Conservation (phyloP, 805 yeast genomes). For the Monosporozyma yasuniensis region DNA sequence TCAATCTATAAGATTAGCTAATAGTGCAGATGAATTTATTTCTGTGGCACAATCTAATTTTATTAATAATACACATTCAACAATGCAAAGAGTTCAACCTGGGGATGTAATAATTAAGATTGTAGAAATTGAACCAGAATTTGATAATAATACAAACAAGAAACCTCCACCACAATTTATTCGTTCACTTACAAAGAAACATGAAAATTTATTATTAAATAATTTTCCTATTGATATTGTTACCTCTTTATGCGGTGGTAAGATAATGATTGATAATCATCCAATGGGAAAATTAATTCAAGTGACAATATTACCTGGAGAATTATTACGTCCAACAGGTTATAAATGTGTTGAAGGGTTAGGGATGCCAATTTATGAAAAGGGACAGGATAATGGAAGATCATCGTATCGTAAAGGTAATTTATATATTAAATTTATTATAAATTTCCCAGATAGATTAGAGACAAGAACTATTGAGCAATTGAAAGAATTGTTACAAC, state of each 20-base stretch:
- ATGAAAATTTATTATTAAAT: slow-evolving; percentile 37
- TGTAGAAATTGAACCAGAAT: slow-evolving; percentile 20
- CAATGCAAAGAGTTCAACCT: slow-evolving; percentile 35
- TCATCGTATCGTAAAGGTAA: slow-evolving; percentile 36
- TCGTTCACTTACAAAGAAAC: slow-evolving; percentile 29
- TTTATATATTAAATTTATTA: slow-evolving; percentile 48
- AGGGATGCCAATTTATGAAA: slow-evolving; percentile 49
- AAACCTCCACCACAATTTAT: slow-evolving; percentile 2
- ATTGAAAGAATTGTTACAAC: slow-evolving; percentile 10
- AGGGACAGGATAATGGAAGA: neutral
- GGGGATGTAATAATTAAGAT: slow-evolving; percentile 60
- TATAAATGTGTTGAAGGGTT: slow-evolving; percentile 33
- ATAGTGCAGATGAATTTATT: slow-evolving; percentile 56
- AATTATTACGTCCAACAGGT: slow-evolving; percentile 41
- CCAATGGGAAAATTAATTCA: slow-evolving; percentile 33
- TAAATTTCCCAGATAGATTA: slow-evolving; percentile 42
- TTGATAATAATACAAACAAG: neutral
- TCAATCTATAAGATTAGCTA: slow-evolving; percentile 43
- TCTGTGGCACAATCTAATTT: slow-evolving; percentile 1
- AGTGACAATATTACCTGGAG: slow-evolving; percentile 41
- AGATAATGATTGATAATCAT: slow-evolving; percentile 27
- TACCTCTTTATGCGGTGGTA: slow-evolving; percentile 54
- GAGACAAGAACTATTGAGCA: slow-evolving; percentile 14
- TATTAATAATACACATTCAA: neutral
- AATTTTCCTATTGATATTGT: slow-evolving; percentile 38